Percentiles rank a stretch among this genome's conserved stretches.
These are phyloP conservation scores for Miamiensis avidus DNA, from an alignment of 169 alveolate genomes.

Conservation along the genomic window DNA sequence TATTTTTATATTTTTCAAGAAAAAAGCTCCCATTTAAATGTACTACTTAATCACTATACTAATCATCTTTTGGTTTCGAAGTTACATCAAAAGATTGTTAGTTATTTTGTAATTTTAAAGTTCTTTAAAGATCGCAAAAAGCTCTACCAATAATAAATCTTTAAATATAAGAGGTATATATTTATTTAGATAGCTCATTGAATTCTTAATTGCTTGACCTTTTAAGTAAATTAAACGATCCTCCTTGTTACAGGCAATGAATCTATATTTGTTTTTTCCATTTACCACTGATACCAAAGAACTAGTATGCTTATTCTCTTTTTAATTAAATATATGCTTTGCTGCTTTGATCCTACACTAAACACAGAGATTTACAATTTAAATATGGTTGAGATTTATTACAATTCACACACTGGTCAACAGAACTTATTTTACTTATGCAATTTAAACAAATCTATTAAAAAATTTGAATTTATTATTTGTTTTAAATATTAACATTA, in stretches of 20 bases:
- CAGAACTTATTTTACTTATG: not conserved
- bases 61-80: too few relatives aligned
- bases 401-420: not conserved
- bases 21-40: too few relatives aligned
- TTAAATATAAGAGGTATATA: too few relatives aligned
- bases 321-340: not conserved
- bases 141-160: not conserved
- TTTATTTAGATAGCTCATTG: not conserved
- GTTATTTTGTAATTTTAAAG: not conserved
- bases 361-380: not conserved
- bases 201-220: not conserved
- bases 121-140: not conserved
- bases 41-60: too few relatives aligned
- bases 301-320: not conserved
- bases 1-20: too few relatives aligned
- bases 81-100: too few relatives aligned
- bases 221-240: not conserved
- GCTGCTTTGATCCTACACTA: not conserved
- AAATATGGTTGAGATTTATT: too few relatives aligned
- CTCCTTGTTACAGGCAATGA: not conserved
- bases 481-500: too few relatives aligned
- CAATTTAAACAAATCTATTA: not conserved
- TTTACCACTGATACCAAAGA: not conserved
- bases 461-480: too few relatives aligned
- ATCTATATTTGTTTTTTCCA: not conserved